Conservation (phyloP, 2,329 filamentous ascomycete species). For the Trichoderma arundinaceum region DNA sequence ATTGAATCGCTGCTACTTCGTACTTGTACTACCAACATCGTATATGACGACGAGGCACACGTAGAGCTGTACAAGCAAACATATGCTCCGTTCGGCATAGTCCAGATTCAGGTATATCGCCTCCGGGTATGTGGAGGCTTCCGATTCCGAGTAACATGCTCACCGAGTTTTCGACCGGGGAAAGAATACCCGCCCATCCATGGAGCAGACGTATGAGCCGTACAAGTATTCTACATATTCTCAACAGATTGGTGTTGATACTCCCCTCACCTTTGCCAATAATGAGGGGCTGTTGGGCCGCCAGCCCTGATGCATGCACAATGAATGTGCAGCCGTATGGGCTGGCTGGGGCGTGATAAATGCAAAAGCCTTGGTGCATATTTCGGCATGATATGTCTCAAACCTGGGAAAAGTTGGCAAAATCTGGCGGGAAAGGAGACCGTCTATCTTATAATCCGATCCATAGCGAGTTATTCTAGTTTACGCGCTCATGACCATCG, state of each 20-base stretch:
- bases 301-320: background rate
- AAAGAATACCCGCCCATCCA: background rate
- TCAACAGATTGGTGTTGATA: background rate
- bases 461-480: background rate
- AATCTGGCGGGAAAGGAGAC: background rate
- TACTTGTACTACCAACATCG: no score
- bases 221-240: background rate
- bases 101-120: no score
- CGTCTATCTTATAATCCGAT: background rate
- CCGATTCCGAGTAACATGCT: background rate
- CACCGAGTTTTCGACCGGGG: background rate
- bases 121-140: background rate
- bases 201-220: background rate
- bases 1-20: background rate
- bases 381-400: background rate
- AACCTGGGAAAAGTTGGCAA: background rate
- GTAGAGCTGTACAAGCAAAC: no score
- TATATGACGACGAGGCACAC: no score
- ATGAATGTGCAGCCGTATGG: background rate
- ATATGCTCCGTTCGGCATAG: no score
- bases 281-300: background rate
- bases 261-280: background rate
- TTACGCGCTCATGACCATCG: background rate
- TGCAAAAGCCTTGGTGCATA: background rate
- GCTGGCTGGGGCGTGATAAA: background rate